Percentiles rank a stretch among this genome's conserved stretches.
phyloP scores from a whole-genome alignment of 441 rosid species.

The Francoa sonchifolia region DNA sequence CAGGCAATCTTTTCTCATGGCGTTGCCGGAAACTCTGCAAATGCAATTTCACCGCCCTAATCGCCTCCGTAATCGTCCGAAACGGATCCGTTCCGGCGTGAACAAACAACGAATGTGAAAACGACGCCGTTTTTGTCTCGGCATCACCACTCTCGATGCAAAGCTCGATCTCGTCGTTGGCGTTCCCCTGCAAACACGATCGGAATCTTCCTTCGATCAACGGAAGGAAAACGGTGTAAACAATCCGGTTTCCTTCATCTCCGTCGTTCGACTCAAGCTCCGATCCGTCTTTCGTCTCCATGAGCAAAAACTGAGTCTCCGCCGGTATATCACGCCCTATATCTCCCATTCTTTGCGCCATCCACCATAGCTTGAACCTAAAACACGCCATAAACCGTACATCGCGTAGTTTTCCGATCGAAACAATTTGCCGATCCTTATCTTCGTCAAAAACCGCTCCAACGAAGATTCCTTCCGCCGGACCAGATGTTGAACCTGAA shows the following conservation, averaged over 20 bases:
- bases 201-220: slow-evolving; percentile 68
- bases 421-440: slow-evolving; percentile 46
- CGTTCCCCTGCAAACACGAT: slow-evolving; percentile 69
- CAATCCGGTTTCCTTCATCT: slow-evolving; percentile 36
- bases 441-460: slow-evolving; percentile 58
- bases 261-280: slow-evolving; percentile 44
- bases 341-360: slow-evolving; percentile 86
- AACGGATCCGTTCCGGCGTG: slow-evolving; percentile 80
- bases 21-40: slow-evolving; percentile 67
- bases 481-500: slow-evolving; percentile 51
- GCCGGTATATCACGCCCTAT: slow-evolving; percentile 61
- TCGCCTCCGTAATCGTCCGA: slow-evolving; percentile 52
- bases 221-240: slow-evolving; percentile 80
- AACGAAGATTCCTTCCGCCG: slow-evolving; percentile 64
- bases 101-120: slow-evolving; percentile 49
- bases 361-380: slow-evolving; percentile 92
- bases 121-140: slow-evolving; percentile 50
- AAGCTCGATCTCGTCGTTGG: slow-evolving; percentile 57
- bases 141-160: slow-evolving; percentile 82
- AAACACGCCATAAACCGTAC: slow-evolving; percentile 85
- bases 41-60: slow-evolving; percentile 49
- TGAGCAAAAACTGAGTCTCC: slow-evolving; percentile 74
- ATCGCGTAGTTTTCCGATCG: slow-evolving; percentile 43
- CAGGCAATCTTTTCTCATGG: slow-evolving; percentile 80
- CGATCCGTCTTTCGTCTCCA: slow-evolving; percentile 64